phyloP scores from a whole-genome alignment of 176 grass and related monocot genomes.

The Metroxylon sagu region DNA sequence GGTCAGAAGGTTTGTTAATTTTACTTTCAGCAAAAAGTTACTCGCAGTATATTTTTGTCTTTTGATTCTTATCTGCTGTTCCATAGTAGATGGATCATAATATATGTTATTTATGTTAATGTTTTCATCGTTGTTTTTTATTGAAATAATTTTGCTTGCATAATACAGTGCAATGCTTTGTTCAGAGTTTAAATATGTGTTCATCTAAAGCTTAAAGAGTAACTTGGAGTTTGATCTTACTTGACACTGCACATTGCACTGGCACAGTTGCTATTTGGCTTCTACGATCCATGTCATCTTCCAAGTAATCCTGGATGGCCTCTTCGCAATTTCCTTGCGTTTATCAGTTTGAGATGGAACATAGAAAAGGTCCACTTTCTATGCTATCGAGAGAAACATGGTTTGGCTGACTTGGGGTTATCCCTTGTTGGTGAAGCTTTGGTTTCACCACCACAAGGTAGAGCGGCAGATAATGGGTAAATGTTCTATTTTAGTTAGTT shows the following conservation, averaged over 20 bases:
- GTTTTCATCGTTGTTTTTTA: no score
- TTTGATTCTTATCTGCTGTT: no score
- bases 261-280: conserved; percentile 78
- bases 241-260: conserved; percentile 8
- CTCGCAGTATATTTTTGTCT: no score
- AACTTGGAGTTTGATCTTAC: not conserved
- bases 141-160: no score
- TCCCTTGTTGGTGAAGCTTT: conserved; percentile 74
- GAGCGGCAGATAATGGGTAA: conserved; percentile 5
- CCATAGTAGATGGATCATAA: no score
- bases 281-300: conserved; percentile 64
- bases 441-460: conserved; percentile 54
- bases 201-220: no score
- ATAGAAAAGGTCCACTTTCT: conserved; percentile 58
- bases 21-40: not conserved
- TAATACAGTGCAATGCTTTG: no score
- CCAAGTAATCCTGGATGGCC: conserved; percentile 71
- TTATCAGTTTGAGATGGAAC: conserved; percentile 57
- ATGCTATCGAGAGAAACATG: conserved; percentile 67
- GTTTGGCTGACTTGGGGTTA: conserved; percentile 37
- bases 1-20: conserved; percentile 40
- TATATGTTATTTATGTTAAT: no score
- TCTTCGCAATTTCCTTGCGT: conserved; percentile 70
- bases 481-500: not conserved
- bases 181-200: no score